A percentile compares a stretch with the other conserved stretches of the same genome.
phyloP scores from a whole-genome alignment of 306 rosid species.

The Adenanthera pavonina region DNA sequence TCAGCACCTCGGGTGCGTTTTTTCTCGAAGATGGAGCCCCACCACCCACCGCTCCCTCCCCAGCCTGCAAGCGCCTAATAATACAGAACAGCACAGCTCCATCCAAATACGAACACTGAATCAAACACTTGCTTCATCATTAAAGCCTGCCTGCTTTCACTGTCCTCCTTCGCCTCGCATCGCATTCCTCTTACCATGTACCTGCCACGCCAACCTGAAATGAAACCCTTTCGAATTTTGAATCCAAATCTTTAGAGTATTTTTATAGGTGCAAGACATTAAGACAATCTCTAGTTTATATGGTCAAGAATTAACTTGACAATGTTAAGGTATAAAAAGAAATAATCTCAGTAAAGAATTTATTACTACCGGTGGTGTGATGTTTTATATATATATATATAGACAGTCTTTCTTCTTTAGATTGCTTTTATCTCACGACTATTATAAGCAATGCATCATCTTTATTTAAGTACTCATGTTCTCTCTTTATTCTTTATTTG shows the following conservation, averaged over 20 bases:
- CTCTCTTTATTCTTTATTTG: not conserved
- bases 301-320: not conserved
- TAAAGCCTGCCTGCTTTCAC: constrained; percentile 7
- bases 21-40: not conserved
- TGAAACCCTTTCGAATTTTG: too few relatives aligned
- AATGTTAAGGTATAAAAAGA: too few relatives aligned
- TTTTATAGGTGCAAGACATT: too few relatives aligned
- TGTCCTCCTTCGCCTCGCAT: not conserved
- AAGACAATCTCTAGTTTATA: not conserved
- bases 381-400: not conserved
- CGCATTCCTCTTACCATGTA: not conserved
- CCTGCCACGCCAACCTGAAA: too few relatives aligned
- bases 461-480: not conserved
- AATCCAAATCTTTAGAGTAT: not conserved
- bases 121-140: not conserved
- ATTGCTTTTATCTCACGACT: not conserved
- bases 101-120: constrained; percentile 4
- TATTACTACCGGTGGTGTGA: not conserved
- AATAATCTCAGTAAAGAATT: not conserved
- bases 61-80: too few relatives aligned
- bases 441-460: not conserved
- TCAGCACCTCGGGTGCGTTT: constrained; percentile 37
- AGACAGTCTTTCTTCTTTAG: not conserved
- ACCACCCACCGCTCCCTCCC: not conserved
- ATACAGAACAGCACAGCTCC: not conserved